Percentiles rank a stretch among this genome's conserved stretches.
Conservation (phyloP, 2,329 filamentous ascomycete species). For the Arthrobotrys entomopaga region DNA sequence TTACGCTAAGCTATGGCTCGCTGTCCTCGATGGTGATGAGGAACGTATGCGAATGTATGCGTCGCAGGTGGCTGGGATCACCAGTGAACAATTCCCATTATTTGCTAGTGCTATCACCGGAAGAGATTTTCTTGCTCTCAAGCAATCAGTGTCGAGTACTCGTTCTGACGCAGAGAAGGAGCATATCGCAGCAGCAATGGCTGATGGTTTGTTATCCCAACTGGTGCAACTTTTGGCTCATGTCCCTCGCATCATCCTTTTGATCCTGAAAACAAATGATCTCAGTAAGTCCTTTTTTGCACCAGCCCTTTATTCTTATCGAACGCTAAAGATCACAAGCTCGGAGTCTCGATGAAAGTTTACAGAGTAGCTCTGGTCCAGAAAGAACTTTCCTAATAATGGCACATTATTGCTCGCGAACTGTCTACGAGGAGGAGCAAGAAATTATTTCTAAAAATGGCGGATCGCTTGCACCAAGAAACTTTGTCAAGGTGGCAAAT, state of each 20-base stretch:
- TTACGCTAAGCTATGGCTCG: slow-evolving; percentile 97
- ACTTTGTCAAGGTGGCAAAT: slow-evolving; percentile 63
- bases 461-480: slow-evolving; percentile 70
- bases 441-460: slow-evolving; percentile 68
- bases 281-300: slow-evolving; percentile 66
- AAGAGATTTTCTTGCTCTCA: slow-evolving; percentile 83
- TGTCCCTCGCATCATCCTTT: slow-evolving; percentile 88
- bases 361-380: slow-evolving; percentile 77
- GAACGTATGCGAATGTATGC: slow-evolving; percentile 86
- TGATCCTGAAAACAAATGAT: slow-evolving; percentile 98
- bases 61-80: slow-evolving; percentile 86
- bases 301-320: slow-evolving; percentile 7
- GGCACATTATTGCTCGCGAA: slow-evolving; percentile 74
- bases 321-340: slow-evolving; percentile 61
- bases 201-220: slow-evolving; percentile 87
- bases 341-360: slow-evolving; percentile 88
- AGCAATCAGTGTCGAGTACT: slow-evolving; percentile 68
- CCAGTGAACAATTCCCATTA: slow-evolving; percentile 88
- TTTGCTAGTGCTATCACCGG: slow-evolving; percentile 97
- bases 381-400: slow-evolving; percentile 75
- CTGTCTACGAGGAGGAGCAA: slow-evolving; percentile 73
- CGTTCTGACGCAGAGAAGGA: slow-evolving; percentile 83
- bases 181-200: slow-evolving; percentile 82
- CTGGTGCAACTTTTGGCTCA: slow-evolving; percentile 87
- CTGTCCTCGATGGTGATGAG: slow-evolving; percentile 90